A percentile compares a stretch with the other conserved stretches of the same genome.
Evolutionary conservation across 140 eudicot species (phyloP).

Genomic region (Anethum foeniculum): DNA sequence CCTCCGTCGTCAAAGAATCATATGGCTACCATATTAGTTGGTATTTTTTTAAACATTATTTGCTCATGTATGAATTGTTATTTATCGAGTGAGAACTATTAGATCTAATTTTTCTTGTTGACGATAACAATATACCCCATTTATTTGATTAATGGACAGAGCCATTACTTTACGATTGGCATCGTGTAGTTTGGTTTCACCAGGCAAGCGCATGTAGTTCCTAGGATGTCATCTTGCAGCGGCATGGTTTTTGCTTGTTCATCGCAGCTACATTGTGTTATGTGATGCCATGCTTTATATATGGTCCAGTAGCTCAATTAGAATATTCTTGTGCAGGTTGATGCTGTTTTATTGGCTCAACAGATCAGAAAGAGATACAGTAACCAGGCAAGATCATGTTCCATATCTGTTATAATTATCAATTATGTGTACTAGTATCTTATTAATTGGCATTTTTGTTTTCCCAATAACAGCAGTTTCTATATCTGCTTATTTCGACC

Average conservation of each 20-base stretch:
- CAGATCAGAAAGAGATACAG: constrained; percentile 57
- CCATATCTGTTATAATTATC: background rate
- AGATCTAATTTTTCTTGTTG: background rate
- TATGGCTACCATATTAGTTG: background rate
- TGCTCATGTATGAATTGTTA: background rate
- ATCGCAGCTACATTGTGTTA: background rate
- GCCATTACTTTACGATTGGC: background rate
- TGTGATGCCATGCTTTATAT: background rate
- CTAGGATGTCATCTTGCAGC: background rate
- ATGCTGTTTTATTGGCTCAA: constrained; percentile 62
- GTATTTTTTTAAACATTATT: no score
- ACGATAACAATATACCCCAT: background rate
- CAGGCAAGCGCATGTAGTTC: background rate
- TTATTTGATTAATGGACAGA: background rate
- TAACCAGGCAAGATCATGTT: constrained; percentile 48
- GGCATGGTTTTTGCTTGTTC: background rate
- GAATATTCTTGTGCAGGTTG: constrained; percentile 45
- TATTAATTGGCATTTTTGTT: background rate
- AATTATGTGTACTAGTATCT: background rate
- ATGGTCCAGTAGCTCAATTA: constrained; percentile 4
- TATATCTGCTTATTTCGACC: background rate
- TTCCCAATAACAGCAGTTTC: background rate
- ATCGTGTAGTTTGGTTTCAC: background rate
- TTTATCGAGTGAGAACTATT: background rate
- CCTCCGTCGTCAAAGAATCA: background rate